Evolutionary conservation across 2,329 filamentous ascomycete species (phyloP).

Genomic region (Botrytis elliptica): DNA sequence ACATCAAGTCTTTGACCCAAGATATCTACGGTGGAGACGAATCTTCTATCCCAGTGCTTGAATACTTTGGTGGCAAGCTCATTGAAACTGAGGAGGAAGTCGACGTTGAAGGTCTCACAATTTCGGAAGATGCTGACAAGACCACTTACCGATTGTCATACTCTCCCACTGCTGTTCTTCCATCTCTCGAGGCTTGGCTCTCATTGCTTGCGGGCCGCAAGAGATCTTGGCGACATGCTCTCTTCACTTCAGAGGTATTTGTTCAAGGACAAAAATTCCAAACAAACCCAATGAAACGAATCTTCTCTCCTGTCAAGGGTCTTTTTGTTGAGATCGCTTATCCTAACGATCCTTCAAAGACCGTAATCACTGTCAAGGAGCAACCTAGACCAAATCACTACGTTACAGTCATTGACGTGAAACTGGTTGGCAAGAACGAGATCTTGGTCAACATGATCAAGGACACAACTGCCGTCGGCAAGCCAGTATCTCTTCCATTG

Average conservation of each 20-base stretch:
- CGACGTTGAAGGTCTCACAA: slow-evolving; percentile 82
- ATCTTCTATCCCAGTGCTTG: slow-evolving; percentile 74
- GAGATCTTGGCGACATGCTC: slow-evolving; percentile 91
- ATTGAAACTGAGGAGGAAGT: slow-evolving; percentile 68
- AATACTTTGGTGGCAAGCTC: slow-evolving; percentile 93
- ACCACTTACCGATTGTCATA: slow-evolving; percentile 80
- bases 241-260: slow-evolving; percentile 90
- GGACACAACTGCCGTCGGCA: slow-evolving; percentile 81
- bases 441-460: slow-evolving; percentile 91
- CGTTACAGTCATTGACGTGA: slow-evolving; percentile 84
- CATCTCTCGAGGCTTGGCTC: slow-evolving; percentile 80
- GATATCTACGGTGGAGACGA: slow-evolving; percentile 79
- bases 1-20: slow-evolving; percentile 75
- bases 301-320: slow-evolving; percentile 82
- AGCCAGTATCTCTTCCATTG: slow-evolving; percentile 78
- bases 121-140: slow-evolving; percentile 77
- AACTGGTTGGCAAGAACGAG: slow-evolving; percentile 70
- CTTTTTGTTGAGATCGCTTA: slow-evolving; percentile 85
- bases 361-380: slow-evolving; percentile 82
- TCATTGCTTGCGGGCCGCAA: slow-evolving; percentile 79
- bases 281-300: slow-evolving; percentile 90
- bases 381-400: slow-evolving; percentile 83
- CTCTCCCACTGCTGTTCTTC: slow-evolving; percentile 70
- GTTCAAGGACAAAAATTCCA: slow-evolving; percentile 96
- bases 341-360: slow-evolving; percentile 80